These are phyloP conservation scores for Tetracladium maxilliforme DNA, from an alignment of 2,329 filamentous ascomycete species.

Conservation along the genomic window DNA sequence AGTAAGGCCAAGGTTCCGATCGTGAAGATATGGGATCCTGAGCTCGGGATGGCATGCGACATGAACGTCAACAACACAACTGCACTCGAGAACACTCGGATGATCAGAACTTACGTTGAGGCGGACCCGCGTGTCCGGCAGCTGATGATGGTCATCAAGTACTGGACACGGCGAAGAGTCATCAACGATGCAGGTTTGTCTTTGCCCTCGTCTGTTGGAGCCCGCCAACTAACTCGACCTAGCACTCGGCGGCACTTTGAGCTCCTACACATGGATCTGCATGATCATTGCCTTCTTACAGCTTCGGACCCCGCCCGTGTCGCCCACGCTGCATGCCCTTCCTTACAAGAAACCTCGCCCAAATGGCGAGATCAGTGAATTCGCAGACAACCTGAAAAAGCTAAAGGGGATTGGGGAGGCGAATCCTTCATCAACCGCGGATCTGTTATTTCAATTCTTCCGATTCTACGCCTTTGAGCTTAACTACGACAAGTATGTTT, in stretches of 20 bases:
- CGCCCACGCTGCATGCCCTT: conserved; percentile 73
- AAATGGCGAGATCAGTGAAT: conserved; percentile 57
- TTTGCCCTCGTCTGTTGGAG: not conserved
- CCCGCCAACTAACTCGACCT: conserved; percentile 4
- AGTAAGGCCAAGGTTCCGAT: conserved; percentile 94
- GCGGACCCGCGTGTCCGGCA: conserved; percentile 83
- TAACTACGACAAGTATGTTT: conserved; percentile 69
- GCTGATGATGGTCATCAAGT: conserved; percentile 91
- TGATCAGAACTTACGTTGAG: conserved; percentile 95
- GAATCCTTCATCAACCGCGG: conserved; percentile 71
- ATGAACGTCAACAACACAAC: conserved; percentile 98
- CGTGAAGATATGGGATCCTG: conserved; percentile 97
- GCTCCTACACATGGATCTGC: conserved; percentile 99
- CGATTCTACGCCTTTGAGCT: conserved; percentile 88
- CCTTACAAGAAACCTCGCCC: conserved; percentile 44
- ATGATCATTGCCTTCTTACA: conserved; percentile 95
- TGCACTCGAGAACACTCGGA: conserved; percentile 88
- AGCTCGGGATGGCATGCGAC: conserved; percentile 77
- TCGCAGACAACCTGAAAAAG: conserved; percentile 73
- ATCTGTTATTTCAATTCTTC: conserved; percentile 92
- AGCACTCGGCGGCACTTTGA: conserved; percentile 88
- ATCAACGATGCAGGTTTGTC: conserved; percentile 81
- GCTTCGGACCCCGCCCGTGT: conserved; percentile 65
- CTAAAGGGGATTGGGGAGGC: conserved; percentile 59
- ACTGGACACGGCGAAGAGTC: conserved; percentile 88